Conservation (phyloP, 768 basidiomycete genomes). For the Leccinum obscurum region DNA sequence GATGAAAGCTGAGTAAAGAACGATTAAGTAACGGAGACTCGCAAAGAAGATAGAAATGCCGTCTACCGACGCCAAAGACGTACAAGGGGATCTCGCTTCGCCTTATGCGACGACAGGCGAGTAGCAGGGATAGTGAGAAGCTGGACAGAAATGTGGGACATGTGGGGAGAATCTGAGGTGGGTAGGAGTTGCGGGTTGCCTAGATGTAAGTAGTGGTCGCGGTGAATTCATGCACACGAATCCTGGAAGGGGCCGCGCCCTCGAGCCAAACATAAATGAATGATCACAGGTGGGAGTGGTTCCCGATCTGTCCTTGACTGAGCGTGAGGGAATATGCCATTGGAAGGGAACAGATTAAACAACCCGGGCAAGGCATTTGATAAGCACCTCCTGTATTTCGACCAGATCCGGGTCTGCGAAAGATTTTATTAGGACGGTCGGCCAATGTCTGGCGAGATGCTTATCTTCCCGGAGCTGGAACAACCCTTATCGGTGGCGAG, state of each 20-base stretch:
- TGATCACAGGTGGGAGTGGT: conserved; percentile 1
- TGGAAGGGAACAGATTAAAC: not conserved
- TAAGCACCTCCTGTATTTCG: conserved; percentile 13
- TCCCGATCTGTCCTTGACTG: not conserved
- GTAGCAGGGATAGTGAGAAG: not conserved
- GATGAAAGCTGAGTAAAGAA: conserved; percentile 14
- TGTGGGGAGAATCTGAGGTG: not conserved
- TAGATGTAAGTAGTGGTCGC: not conserved
- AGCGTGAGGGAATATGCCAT: conserved; percentile 2
- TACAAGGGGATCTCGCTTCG: conserved; percentile 16
- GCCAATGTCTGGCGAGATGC: conserved; percentile 14
- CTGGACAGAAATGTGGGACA: conserved; percentile 12
- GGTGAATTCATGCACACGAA: not conserved
- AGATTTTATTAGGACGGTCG: not conserved
- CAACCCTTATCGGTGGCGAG: conserved; percentile 5
- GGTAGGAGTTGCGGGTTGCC: not conserved
- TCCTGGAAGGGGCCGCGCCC: not conserved
- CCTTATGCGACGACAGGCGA: not conserved
- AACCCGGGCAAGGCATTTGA: conserved; percentile 10
- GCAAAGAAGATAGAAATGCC: not conserved
- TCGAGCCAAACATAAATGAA: conserved; percentile 21
- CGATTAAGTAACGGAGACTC: not conserved
- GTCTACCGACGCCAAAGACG: conserved; percentile 4
- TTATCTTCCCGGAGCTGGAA: conserved; percentile 18
- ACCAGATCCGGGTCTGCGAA: conserved; percentile 4